Evolutionary conservation across 108 stramenopile species (phyloP).

Genomic region (Fistulifera solaris): DNA sequence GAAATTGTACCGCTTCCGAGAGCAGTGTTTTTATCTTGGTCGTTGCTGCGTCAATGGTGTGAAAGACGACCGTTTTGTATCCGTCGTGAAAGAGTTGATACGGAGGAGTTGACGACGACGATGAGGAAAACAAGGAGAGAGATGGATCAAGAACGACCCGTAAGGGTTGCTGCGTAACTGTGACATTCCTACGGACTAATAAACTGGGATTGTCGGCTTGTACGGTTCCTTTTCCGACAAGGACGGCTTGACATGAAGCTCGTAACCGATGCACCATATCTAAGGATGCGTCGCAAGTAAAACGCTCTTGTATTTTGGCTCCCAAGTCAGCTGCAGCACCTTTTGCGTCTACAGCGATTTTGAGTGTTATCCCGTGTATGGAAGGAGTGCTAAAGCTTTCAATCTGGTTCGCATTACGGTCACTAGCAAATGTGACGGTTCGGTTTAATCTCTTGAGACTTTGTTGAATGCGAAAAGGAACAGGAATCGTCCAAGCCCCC

Average conservation of each 20-base stretch:
- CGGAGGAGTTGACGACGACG: slow-evolving; percentile 4
- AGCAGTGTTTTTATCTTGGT: neutral
- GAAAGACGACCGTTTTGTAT: slow-evolving; percentile 43
- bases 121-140: slow-evolving; percentile 15
- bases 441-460: no score
- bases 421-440: no score
- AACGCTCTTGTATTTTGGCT: slow-evolving; percentile 33
- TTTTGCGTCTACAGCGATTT: slow-evolving; percentile 61
- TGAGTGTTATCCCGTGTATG: slow-evolving; percentile 56
- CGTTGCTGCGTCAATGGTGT: slow-evolving; percentile 6
- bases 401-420: no score
- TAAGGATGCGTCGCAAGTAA: slow-evolving; percentile 57
- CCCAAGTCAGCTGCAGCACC: slow-evolving; percentile 60
- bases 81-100: slow-evolving; percentile 55
- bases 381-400: no score
- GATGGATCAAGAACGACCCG: slow-evolving; percentile 67
- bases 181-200: slow-evolving; percentile 49
- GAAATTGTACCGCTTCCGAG: no score
- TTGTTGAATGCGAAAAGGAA: no score
- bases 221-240: slow-evolving; percentile 73
- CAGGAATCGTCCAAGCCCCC: no score
- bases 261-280: slow-evolving; percentile 81
- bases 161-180: slow-evolving; percentile 37
- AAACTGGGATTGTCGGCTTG: slow-evolving; percentile 62
- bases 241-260: slow-evolving; percentile 44